Evolutionary conservation across 2,329 filamentous ascomycete genomes (phyloP).

Genomic region (Aspergillus bombycis): DNA sequence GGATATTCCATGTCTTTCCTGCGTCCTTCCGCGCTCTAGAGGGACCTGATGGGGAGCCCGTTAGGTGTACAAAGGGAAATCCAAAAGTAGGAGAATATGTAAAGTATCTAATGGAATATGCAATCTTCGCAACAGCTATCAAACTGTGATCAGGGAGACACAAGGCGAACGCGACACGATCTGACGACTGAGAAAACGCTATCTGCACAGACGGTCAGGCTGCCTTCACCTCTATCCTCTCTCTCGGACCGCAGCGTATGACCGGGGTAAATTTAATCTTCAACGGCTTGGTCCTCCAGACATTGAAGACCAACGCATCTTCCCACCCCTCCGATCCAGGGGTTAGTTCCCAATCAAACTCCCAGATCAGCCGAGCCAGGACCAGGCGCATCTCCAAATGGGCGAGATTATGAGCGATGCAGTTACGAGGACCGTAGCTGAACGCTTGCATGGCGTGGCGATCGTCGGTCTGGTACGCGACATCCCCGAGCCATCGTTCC

Average conservation of each 20-base stretch:
- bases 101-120: no score
- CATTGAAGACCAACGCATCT: conserved; percentile 4
- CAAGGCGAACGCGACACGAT: no score
- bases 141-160: no score
- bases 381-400: conserved; percentile 13
- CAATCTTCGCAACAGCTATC: no score
- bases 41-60: no score
- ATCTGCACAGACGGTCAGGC: not conserved
- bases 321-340: conserved; percentile 8
- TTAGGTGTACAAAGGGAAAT: no score
- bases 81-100: no score
- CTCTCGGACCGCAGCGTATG: not conserved
- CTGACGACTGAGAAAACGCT: not conserved
- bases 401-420: conserved; percentile 15
- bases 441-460: conserved; percentile 16
- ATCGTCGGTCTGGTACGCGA: conserved; percentile 6
- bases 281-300: conserved; percentile 11
- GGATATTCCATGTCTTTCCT: no score
- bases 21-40: no score
- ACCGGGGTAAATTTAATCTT: conserved; percentile 1
- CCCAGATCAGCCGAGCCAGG: conserved; percentile 16
- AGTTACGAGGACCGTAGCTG: conserved; percentile 15
- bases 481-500: conserved; percentile 13
- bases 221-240: not conserved
- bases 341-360: conserved; percentile 12